Evolutionary conservation across 768 basidiomycete species (phyloP).

Genomic region (Agaricus bisporus): DNA sequence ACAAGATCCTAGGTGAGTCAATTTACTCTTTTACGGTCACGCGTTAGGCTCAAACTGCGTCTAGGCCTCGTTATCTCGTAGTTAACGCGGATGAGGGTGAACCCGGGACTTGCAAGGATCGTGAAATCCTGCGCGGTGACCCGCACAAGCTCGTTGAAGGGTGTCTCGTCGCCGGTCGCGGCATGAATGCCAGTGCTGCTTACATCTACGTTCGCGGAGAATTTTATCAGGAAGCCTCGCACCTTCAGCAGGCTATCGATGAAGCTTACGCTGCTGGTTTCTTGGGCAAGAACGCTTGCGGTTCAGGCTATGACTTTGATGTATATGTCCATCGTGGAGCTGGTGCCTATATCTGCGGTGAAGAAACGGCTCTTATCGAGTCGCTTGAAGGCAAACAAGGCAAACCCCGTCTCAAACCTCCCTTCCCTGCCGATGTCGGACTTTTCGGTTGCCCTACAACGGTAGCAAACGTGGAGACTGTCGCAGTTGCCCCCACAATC

Average conservation of each 20-base stretch:
- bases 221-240: slow-evolving; percentile 91
- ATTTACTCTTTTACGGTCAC: background rate
- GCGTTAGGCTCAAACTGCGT: background rate
- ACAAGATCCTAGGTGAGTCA: slow-evolving; percentile 71
- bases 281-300: slow-evolving; percentile 88
- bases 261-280: slow-evolving; percentile 90
- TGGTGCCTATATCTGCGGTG: slow-evolving; percentile 97
- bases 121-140: slow-evolving; percentile 96
- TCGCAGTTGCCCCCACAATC: slow-evolving; percentile 96
- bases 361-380: slow-evolving; percentile 98
- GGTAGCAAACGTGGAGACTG: slow-evolving; percentile 98
- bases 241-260: slow-evolving; percentile 91
- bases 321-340: slow-evolving; percentile 98
- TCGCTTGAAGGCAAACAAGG: slow-evolving; percentile 97
- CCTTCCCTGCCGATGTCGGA: slow-evolving; percentile 98
- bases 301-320: slow-evolving; percentile 91
- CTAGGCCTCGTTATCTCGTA: slow-evolving; percentile 89
- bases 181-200: slow-evolving; percentile 97
- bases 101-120: slow-evolving; percentile 98
- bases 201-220: slow-evolving; percentile 99
- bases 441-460: slow-evolving; percentile 96
- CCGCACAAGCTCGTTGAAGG: slow-evolving; percentile 98
- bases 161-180: slow-evolving; percentile 93
- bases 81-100: slow-evolving; percentile 99
- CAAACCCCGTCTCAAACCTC: slow-evolving; percentile 95